These are phyloP conservation scores for Epichloe sylvatica DNA, from an alignment of 2,329 filamentous ascomycete genomes.

Conservation along the genomic window DNA sequence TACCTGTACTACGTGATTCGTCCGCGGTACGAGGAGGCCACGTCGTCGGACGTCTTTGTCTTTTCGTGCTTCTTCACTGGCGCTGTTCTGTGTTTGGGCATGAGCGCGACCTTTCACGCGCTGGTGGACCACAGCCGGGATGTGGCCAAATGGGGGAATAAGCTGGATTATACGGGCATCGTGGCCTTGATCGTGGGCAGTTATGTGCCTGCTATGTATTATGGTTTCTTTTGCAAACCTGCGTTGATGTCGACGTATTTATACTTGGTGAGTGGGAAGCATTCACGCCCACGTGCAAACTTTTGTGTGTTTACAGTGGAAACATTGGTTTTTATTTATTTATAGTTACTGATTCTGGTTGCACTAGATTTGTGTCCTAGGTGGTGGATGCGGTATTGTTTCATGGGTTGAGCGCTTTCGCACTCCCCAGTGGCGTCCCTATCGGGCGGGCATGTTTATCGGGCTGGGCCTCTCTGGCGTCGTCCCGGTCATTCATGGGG, in stretches of 20 bases:
- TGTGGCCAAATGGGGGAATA: constrained; percentile 71
- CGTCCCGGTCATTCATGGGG: constrained; percentile 67
- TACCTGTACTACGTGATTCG: constrained; percentile 44
- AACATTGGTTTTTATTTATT: not conserved
- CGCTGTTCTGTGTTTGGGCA: constrained; percentile 57
- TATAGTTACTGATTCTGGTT: not conserved
- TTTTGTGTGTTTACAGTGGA: not conserved
- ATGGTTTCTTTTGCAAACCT: constrained; percentile 64
- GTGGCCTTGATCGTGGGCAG: constrained; percentile 82
- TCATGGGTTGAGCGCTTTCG: constrained; percentile 74
- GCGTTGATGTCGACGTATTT: constrained; percentile 57
- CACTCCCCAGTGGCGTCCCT: constrained; percentile 68
- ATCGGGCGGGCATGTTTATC: constrained; percentile 81
- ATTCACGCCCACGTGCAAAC: not conserved
- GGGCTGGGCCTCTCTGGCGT: constrained; percentile 72
- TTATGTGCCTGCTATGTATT: constrained; percentile 79
- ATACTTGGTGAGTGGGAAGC: constrained; percentile 45
- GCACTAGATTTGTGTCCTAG: constrained; percentile 60
- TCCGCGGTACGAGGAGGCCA: constrained; percentile 52
- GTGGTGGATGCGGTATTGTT: constrained; percentile 59
- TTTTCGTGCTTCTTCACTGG: constrained; percentile 71
- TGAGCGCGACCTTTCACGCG: constrained; percentile 76
- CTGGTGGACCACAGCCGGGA: constrained; percentile 69
- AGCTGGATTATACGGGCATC: constrained; percentile 90
- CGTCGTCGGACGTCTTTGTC: constrained; percentile 49